phyloP scores from a whole-genome alignment of 257 asterid species.

The Przewalskia tangutica region DNA sequence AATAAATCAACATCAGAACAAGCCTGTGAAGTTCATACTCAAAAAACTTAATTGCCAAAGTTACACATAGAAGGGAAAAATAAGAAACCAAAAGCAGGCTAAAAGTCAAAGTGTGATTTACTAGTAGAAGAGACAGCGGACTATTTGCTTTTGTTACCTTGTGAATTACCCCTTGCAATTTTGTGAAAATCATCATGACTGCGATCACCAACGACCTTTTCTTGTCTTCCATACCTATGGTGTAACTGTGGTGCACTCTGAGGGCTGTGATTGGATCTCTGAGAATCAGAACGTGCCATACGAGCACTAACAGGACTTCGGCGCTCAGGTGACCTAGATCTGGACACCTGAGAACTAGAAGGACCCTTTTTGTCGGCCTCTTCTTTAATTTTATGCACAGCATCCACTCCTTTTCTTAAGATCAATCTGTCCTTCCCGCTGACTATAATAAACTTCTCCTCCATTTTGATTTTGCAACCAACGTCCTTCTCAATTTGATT shows the following conservation, averaged over 20 bases:
- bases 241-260: constrained; percentile 39
- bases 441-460: constrained; percentile 87
- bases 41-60: not conserved
- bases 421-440: constrained; percentile 96
- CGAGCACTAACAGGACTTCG: constrained; percentile 72
- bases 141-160: constrained; percentile 49
- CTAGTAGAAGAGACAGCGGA: not conserved
- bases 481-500: constrained; percentile 80
- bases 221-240: constrained; percentile 55
- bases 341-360: constrained; percentile 46
- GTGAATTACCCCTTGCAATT: constrained; percentile 62
- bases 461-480: constrained; percentile 88
- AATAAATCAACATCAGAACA: not conserved
- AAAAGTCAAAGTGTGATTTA: not conserved
- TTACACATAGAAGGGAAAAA: not conserved
- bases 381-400: constrained; percentile 81
- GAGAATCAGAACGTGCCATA: constrained; percentile 51
- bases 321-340: constrained; percentile 67
- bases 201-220: constrained; percentile 60
- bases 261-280: constrained; percentile 60
- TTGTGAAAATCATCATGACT: constrained; percentile 68
- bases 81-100: not conserved
- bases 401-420: constrained; percentile 80
- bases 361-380: constrained; percentile 51
- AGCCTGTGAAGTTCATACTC: not conserved